phyloP scores from a whole-genome alignment of 106 monocot species.

The Chionographis japonica region DNA sequence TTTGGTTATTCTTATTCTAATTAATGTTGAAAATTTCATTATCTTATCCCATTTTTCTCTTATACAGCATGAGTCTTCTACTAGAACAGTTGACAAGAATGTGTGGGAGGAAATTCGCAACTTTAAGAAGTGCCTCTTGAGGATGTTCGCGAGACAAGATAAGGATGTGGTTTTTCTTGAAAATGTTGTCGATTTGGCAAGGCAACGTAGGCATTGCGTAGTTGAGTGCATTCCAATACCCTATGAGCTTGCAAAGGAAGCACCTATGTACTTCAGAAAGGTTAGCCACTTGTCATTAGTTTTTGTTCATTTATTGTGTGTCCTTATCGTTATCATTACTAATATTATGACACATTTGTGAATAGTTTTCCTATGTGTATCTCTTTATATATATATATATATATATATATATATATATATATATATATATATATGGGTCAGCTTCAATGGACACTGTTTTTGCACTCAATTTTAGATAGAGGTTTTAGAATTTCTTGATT shows the following conservation, averaged over 20 bases:
- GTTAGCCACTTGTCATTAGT: slow-evolving; percentile 14
- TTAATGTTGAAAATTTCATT: not conserved
- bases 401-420: too few species aligned
- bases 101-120: slow-evolving; percentile 89
- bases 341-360: too few species aligned
- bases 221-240: slow-evolving; percentile 92
- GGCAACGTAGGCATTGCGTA: slow-evolving; percentile 82
- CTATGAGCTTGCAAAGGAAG: slow-evolving; percentile 50
- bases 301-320: not conserved
- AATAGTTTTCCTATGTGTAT: not conserved
- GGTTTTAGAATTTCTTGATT: too few species aligned
- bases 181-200: slow-evolving; percentile 63
- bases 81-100: slow-evolving; percentile 72
- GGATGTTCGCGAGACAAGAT: slow-evolving; percentile 85
- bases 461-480: too few species aligned
- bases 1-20: too few species aligned
- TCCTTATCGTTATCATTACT: not conserved
- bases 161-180: slow-evolving; percentile 87
- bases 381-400: not conserved
- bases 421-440: too few species aligned
- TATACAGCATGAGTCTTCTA: slow-evolving; percentile 69
- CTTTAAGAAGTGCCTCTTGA: slow-evolving; percentile 92
- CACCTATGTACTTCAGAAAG: slow-evolving; percentile 97
- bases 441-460: too few species aligned
- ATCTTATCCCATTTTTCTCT: not conserved